phyloP scores from a whole-genome alignment of 805 yeast genomes.

The Tetrapisispora pingtungensis region DNA sequence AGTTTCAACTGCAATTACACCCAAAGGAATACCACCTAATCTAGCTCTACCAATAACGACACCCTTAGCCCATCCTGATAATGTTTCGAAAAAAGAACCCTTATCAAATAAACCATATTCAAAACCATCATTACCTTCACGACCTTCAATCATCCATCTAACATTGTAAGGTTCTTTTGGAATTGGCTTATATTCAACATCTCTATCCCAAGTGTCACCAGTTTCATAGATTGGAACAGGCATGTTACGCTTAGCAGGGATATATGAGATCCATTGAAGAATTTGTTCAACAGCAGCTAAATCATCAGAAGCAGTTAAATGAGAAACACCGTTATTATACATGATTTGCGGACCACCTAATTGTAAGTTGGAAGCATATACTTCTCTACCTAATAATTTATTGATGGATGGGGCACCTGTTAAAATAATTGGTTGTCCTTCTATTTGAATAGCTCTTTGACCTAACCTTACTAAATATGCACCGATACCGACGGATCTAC shows the following conservation, averaged over 20 bases:
- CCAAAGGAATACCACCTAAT: slow-evolving; percentile 96
- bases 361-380: slow-evolving; percentile 91
- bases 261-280: slow-evolving; percentile 88
- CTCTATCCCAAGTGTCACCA: slow-evolving; percentile 89
- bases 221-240: slow-evolving; percentile 85
- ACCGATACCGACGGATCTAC: slow-evolving; percentile 99
- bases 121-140: slow-evolving; percentile 56
- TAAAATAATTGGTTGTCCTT: slow-evolving; percentile 95
- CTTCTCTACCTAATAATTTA: slow-evolving; percentile 93
- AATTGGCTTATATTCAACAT: slow-evolving; percentile 68
- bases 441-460: slow-evolving; percentile 97
- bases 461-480: slow-evolving; percentile 97
- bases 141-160: slow-evolving; percentile 90
- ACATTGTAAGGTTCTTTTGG: slow-evolving; percentile 75
- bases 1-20: slow-evolving; percentile 95
- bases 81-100: slow-evolving; percentile 88
- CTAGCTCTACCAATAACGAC: slow-evolving; percentile 99
- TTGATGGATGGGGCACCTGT: slow-evolving; percentile 99
- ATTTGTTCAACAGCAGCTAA: slow-evolving; percentile 92
- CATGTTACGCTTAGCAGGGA: slow-evolving; percentile 81
- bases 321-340: slow-evolving; percentile 98
- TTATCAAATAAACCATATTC: slow-evolving; percentile 88
- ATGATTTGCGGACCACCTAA: slow-evolving; percentile 98
- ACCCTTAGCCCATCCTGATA: slow-evolving; percentile 98
- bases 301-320: slow-evolving; percentile 93